Conservation (phyloP, 257 asterid genomes). For the Jasminum sambac region DNA sequence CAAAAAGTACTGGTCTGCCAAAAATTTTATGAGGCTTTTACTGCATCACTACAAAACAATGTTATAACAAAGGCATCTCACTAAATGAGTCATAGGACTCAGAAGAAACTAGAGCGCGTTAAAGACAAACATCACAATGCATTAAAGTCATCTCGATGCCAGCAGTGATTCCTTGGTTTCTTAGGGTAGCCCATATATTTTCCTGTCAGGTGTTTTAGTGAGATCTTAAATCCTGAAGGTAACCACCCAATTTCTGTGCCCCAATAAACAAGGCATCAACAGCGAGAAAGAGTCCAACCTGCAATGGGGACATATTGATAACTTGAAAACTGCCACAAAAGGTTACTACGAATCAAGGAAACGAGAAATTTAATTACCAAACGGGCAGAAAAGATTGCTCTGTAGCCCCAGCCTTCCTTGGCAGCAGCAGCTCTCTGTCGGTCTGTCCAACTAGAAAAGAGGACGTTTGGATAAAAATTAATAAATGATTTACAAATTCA, state of each 20-base stretch:
- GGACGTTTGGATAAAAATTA: no score
- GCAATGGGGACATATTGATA: conserved; percentile 16
- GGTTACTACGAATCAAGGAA: background rate
- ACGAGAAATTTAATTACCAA: conserved; percentile 47
- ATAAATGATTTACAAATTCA: no score
- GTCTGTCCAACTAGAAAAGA: conserved; percentile 79
- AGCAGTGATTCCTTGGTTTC: conserved; percentile 5
- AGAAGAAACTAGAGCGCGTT: background rate
- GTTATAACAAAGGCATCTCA: background rate
- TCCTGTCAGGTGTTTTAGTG: conserved; percentile 31
- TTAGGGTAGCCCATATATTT: background rate
- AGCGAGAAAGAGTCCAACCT: conserved; percentile 68
- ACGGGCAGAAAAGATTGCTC: conserved; percentile 80
- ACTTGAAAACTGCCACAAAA: background rate
- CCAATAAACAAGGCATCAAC: conserved; percentile 80
- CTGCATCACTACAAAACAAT: background rate
- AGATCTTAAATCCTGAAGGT: conserved; percentile 64
- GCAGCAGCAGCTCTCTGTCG: conserved; percentile 93
- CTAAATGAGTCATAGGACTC: background rate
- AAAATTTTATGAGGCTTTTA: conserved; percentile 6
- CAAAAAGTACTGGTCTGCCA: conserved; percentile 9
- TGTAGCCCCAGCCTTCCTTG: conserved; percentile 91
- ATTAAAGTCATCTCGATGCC: background rate
- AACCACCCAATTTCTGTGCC: conserved; percentile 72
- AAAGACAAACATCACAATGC: background rate